phyloP scores from a whole-genome alignment of 1,284 basidiomycete genomes.

The Entoloma clypeatum region DNA sequence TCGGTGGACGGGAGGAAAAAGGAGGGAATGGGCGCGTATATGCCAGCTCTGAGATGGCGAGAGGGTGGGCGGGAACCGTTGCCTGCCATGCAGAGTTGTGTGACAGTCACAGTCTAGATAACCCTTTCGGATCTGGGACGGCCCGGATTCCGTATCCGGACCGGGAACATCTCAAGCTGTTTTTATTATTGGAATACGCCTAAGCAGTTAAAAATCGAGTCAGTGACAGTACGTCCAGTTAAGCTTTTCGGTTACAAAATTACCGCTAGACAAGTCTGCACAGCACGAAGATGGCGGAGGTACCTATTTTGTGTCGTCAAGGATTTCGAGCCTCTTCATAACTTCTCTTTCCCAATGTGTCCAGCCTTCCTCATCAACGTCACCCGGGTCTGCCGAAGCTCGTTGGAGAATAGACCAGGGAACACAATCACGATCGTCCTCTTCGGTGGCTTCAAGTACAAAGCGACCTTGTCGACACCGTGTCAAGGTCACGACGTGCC shows the following conservation, averaged over 20 bases:
- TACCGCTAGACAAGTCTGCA: slow-evolving; percentile 5
- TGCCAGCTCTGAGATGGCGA: slow-evolving; percentile 69
- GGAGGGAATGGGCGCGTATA: slow-evolving; percentile 83
- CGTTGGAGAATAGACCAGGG: slow-evolving; percentile 78
- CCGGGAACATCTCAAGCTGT: no score
- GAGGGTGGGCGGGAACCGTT: slow-evolving; percentile 26
- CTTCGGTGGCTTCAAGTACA: slow-evolving; percentile 47
- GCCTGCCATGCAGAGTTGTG: slow-evolving; percentile 35
- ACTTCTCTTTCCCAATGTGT: slow-evolving; percentile 70
- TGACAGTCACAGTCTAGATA: no score
- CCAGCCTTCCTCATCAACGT: slow-evolving; percentile 61
- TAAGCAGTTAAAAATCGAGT: no score
- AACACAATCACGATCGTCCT: slow-evolving; percentile 52
- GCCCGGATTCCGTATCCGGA: no score
- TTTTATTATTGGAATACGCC: no score
- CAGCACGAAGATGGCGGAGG: no score
- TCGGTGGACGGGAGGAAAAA: slow-evolving; percentile 77
- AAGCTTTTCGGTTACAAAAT: no score
- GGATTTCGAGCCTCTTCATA: slow-evolving; percentile 54
- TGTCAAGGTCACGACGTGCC: slow-evolving; percentile 87
- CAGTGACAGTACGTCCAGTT: no score
- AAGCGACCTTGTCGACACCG: slow-evolving; percentile 84
- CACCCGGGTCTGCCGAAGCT: slow-evolving; percentile 53
- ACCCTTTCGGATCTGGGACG: no score
- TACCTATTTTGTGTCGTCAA: slow-evolving; percentile 32